Evolutionary conservation across 768 basidiomycete genomes (phyloP), one percentile per base, ranked within the genome.

Genomic region (Tricholoma hemisulphureum): DNA sequence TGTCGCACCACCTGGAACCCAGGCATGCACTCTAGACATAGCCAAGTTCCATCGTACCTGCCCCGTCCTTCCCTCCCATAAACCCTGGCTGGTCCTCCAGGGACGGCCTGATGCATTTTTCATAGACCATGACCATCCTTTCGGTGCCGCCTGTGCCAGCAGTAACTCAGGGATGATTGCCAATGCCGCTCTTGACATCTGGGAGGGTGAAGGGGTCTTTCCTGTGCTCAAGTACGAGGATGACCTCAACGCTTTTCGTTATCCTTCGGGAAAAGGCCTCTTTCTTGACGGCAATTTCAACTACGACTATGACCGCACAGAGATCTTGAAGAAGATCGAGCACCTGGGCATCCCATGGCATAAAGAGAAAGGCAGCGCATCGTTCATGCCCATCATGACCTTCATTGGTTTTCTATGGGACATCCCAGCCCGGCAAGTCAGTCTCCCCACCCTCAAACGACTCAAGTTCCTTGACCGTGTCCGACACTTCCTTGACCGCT

Each of bases 321-420:
- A 55, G 4, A 52, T 62, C 5, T 24, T 70, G 0, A 4, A 16
- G 0, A 45, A 49, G 3, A 67, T 73, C 16, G 31, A 43, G 3
- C 41, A 61, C 2, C 61, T 73, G 1, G 39, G 59, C 4, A 51
- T 73, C 1, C 73, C 72, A 0, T 72, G 69, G 68, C 70, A 74
- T 41, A 57, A 61, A 2, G 62, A 62, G 7, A 74, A 72, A 31
- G 67, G 68, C 5, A 62, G 3, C 41, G 58, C 8, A 75, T 75
- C 37, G 28, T 46, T 46, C 26, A 18, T 0, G 46, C 41, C 11
- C 24, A 35, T 2, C 64, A 62, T 5, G 14, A 63, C 49, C 2
- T 77, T 71, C 55, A 68, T 75, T 11, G 73, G 75, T 2, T 71
- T 77, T 54, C 51, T 59, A 0, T 77, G 75, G 76, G 63, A 75